Percentiles rank a stretch among this genome's conserved stretches.
Conservation (phyloP, 176 grass and related monocot species). For the Carex cristatella region DNA sequence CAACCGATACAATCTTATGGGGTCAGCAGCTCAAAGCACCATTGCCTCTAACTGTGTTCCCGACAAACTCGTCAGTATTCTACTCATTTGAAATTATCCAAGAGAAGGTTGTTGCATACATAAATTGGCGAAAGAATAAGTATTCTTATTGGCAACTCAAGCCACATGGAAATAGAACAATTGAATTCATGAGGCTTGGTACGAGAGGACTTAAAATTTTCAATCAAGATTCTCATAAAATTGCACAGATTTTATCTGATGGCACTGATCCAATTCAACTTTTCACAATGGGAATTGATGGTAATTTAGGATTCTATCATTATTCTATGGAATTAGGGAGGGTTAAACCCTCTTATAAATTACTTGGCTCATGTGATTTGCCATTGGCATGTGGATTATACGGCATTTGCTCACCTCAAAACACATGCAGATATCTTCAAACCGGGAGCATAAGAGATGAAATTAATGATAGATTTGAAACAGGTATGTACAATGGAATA, state of each 20-base stretch:
- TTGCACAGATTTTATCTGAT: constrained; percentile 21
- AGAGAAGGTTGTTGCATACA: constrained; percentile 41
- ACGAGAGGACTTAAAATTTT: constrained; percentile 33
- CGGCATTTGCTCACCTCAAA: constrained; percentile 26
- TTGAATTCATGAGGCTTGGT: constrained; percentile 20
- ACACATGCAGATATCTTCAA: constrained; percentile 28
- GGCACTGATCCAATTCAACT: background rate
- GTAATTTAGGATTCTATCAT: constrained; percentile 33
- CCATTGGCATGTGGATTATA: constrained; percentile 38
- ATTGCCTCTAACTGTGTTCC: background rate
- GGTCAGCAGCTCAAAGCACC: constrained; percentile 31
- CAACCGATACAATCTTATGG: constrained; percentile 36
- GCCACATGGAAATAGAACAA: constrained; percentile 11
- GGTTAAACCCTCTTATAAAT: constrained; percentile 23
- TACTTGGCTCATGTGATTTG: constrained; percentile 33
- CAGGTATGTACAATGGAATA: constrained; percentile 18
- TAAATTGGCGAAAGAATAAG: constrained; percentile 32
- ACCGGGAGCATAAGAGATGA: background rate
- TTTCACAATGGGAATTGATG: constrained; percentile 21
- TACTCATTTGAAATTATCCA: constrained; percentile 53
- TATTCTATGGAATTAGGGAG: background rate
- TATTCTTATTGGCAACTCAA: constrained; percentile 61
- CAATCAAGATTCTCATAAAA: constrained; percentile 20
- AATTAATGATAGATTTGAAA: constrained; percentile 1
- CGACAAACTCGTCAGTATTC: constrained; percentile 4